Percentiles rank a stretch among this genome's conserved stretches.
phyloP scores from a whole-genome alignment of 805 yeast genomes.

The Schwanniomyces occidentalis region DNA sequence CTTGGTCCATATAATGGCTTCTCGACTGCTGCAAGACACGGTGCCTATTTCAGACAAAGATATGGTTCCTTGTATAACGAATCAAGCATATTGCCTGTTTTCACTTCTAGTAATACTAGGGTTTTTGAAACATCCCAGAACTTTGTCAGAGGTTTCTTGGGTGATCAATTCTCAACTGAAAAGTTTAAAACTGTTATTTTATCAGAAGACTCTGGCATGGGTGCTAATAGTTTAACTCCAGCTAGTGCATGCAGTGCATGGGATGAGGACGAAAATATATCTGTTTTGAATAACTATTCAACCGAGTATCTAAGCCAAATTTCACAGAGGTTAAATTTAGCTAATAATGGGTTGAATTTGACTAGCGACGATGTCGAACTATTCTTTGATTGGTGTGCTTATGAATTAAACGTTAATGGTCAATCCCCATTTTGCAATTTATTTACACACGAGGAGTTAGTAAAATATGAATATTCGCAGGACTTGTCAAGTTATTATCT shows the following conservation, averaged over 20 bases:
- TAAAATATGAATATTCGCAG: conserved; percentile 56
- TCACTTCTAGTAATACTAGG: conserved; percentile 50
- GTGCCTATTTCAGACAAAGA: conserved; percentile 41
- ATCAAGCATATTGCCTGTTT: conserved; percentile 42
- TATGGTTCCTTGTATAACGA: conserved; percentile 46
- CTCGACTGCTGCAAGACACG: conserved; percentile 44
- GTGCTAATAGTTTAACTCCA: conserved; percentile 58
- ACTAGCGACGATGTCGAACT: conserved; percentile 49
- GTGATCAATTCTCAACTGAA: conserved; percentile 33
- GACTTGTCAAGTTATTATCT: conserved; percentile 60
- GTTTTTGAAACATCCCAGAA: conserved; percentile 50
- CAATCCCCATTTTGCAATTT: conserved; percentile 61
- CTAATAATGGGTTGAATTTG: conserved; percentile 52
- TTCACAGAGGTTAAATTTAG: conserved; percentile 50
- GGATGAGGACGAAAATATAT: conserved; percentile 28
- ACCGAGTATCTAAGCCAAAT: conserved; percentile 47
- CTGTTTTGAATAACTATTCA: conserved; percentile 17
- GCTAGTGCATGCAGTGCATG: conserved; percentile 37
- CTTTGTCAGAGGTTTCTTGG: conserved; percentile 58
- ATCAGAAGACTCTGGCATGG: conserved; percentile 44
- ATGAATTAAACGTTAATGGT: conserved; percentile 68
- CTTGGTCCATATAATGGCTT: conserved; percentile 49
- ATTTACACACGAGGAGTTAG: conserved; percentile 65
- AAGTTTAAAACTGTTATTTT: conserved; percentile 25
- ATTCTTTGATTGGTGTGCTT: conserved; percentile 65